phyloP scores from a whole-genome alignment of 805 yeast species.

The Kuraishia borneana region DNA sequence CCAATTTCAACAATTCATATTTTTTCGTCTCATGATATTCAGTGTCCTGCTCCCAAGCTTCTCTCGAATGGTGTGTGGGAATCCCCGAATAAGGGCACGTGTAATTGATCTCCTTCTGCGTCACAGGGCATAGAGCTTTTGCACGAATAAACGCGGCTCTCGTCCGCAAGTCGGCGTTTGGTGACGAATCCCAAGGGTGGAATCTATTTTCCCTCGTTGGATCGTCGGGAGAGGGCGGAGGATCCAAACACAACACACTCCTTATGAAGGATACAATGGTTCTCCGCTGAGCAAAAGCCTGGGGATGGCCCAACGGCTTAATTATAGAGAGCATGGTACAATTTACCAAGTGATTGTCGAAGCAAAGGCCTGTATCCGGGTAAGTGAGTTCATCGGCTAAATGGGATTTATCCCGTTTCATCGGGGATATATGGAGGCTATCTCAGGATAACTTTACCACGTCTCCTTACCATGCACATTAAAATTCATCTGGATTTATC shows the following conservation, averaged over 20 bases:
- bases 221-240: slow-evolving; percentile 50
- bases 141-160: slow-evolving; percentile 88
- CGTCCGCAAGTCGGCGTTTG: slow-evolving; percentile 75
- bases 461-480: no score
- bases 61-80: slow-evolving; percentile 87
- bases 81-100: slow-evolving; percentile 93
- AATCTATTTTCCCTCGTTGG: slow-evolving; percentile 68
- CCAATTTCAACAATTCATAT: slow-evolving; percentile 72
- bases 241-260: slow-evolving; percentile 35
- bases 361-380: not conserved
- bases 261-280: slow-evolving; percentile 21
- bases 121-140: slow-evolving; percentile 84
- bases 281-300: slow-evolving; percentile 9
- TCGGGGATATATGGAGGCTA: no score
- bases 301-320: no score
- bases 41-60: slow-evolving; percentile 78
- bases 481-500: no score
- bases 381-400: not conserved
- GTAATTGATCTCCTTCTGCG: slow-evolving; percentile 65
- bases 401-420: no score
- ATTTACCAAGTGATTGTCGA: no score
- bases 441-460: no score
- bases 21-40: slow-evolving; percentile 58
- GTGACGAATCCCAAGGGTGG: slow-evolving; percentile 88
- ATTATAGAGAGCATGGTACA: no score